A percentile compares a stretch with the other conserved stretches of the same genome.
These are phyloP conservation scores for Chrysoporthe austroafricana DNA, from an alignment of 2,329 filamentous ascomycete genomes.

Conservation along the genomic window DNA sequence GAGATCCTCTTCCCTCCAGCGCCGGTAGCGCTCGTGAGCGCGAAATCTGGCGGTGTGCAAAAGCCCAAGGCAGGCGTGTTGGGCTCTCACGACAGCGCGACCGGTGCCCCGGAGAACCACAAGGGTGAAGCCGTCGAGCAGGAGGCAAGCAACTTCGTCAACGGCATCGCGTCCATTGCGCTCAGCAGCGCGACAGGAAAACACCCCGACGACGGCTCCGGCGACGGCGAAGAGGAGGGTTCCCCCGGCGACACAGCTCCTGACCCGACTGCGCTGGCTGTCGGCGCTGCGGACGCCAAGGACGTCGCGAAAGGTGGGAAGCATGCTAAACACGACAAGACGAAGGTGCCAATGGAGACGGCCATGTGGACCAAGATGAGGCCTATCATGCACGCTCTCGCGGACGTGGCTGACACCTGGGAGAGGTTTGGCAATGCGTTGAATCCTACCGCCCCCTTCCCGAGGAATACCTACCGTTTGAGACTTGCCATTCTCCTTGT, in stretches of 20 bases:
- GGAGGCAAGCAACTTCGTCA: slow-evolving; percentile 81
- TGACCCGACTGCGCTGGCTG: slow-evolving; percentile 43
- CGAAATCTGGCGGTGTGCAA: slow-evolving; percentile 72
- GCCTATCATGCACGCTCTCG: slow-evolving; percentile 66
- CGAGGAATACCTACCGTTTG: slow-evolving; percentile 53
- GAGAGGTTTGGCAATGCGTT: slow-evolving; percentile 59
- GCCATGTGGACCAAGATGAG: slow-evolving; percentile 73
- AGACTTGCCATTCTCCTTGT: slow-evolving; percentile 57
- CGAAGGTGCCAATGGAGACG: slow-evolving; percentile 76
- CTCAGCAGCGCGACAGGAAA: slow-evolving; percentile 78
- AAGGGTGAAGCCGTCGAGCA: slow-evolving; percentile 83
- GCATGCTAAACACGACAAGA: slow-evolving; percentile 67
- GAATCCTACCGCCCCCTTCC: slow-evolving; percentile 67
- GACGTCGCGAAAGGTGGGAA: slow-evolving; percentile 51
- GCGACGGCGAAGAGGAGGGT: slow-evolving; percentile 41
- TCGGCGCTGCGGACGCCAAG: slow-evolving; percentile 45
- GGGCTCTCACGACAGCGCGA: slow-evolving; percentile 76
- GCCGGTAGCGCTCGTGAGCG: slow-evolving; percentile 72
- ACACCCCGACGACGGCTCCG: slow-evolving; percentile 68
- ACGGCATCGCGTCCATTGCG: slow-evolving; percentile 71
- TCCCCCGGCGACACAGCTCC: slow-evolving; percentile 35
- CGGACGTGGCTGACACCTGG: slow-evolving; percentile 54
- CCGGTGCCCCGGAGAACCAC: slow-evolving; percentile 80
- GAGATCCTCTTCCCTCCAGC: slow-evolving; percentile 73
- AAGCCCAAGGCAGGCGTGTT: slow-evolving; percentile 77